Percentiles rank a stretch among this genome's conserved stretches.
phyloP scores from a whole-genome alignment of 768 basidiomycete species.

The Tricholoma bakamatsutake region DNA sequence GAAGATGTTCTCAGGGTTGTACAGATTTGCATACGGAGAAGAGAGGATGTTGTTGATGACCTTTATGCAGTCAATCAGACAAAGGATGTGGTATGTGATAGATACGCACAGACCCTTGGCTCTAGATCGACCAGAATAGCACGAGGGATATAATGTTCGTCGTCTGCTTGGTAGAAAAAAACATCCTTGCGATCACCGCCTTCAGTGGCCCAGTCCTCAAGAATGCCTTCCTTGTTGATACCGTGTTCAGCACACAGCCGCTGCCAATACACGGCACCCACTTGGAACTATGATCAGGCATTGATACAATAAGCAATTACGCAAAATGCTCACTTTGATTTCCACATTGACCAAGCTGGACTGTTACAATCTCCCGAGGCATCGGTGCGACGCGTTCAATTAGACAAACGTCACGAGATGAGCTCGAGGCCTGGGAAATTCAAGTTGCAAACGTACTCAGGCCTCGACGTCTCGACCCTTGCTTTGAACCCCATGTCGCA shows the following conservation, averaged over 20 bases:
- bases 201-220: slow-evolving; percentile 96
- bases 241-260: slow-evolving; percentile 98
- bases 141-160: slow-evolving; percentile 97
- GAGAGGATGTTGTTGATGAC: slow-evolving; percentile 94
- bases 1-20: slow-evolving; percentile 98
- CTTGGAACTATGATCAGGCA: slow-evolving; percentile 34
- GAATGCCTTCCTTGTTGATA: slow-evolving; percentile 90
- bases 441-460: background rate
- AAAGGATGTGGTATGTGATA: background rate
- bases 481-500: slow-evolving; percentile 10
- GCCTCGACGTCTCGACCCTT: too few species aligned
- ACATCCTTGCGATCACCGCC: slow-evolving; percentile 97
- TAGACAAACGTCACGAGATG: too few species aligned
- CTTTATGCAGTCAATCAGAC: slow-evolving; percentile 35
- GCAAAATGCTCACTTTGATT: slow-evolving; percentile 67
- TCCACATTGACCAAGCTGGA: slow-evolving; percentile 88
- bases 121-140: slow-evolving; percentile 96
- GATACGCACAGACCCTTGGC: slow-evolving; percentile 64
- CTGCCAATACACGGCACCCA: slow-evolving; percentile 98
- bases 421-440: too few species aligned
- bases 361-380: slow-evolving; percentile 82
- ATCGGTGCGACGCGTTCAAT: slow-evolving; percentile 25
- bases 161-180: slow-evolving; percentile 99
- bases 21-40: slow-evolving; percentile 83
- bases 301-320: background rate